phyloP scores from a whole-genome alignment of 2,329 filamentous ascomycete genomes.

The Dryadomyces sulphureus region DNA sequence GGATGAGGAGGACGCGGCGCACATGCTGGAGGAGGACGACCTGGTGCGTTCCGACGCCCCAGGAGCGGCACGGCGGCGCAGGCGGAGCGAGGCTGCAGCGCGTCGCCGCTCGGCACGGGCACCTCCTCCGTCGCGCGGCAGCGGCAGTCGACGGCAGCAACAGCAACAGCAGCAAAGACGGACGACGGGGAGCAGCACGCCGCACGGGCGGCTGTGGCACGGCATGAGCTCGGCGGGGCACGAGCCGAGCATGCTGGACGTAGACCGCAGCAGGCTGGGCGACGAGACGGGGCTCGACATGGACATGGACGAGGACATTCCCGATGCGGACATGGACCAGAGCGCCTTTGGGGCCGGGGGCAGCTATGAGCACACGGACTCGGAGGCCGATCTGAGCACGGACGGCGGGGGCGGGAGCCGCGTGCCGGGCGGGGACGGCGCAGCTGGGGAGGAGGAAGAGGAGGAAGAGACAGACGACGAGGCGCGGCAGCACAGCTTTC shows the following conservation, averaged over 20 bases:
- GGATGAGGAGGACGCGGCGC: constrained; percentile 39
- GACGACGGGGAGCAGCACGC: constrained; percentile 1
- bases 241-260: neutral
- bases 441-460: constrained; percentile 17
- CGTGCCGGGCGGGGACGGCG: neutral
- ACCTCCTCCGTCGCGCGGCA: neutral
- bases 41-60: constrained; percentile 21
- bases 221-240: neutral
- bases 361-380: constrained; percentile 66
- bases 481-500: constrained; percentile 7
- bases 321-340: constrained; percentile 25
- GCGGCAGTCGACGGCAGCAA: neutral
- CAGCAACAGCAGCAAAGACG: too few species aligned
- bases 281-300: constrained; percentile 18
- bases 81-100: neutral
- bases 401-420: neutral
- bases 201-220: neutral
- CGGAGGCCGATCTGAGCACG: constrained; percentile 46
- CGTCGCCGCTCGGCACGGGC: constrained; percentile 13
- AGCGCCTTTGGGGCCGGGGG: constrained; percentile 21
- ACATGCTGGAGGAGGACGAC: constrained; percentile 50
- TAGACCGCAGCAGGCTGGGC: neutral
- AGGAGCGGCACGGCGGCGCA: neutral
- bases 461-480: constrained; percentile 18
- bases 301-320: constrained; percentile 55